A percentile compares a stretch with the other conserved stretches of the same genome.
Conservation (phyloP, 768 basidiomycete species). For the Clathrus columnatus region DNA sequence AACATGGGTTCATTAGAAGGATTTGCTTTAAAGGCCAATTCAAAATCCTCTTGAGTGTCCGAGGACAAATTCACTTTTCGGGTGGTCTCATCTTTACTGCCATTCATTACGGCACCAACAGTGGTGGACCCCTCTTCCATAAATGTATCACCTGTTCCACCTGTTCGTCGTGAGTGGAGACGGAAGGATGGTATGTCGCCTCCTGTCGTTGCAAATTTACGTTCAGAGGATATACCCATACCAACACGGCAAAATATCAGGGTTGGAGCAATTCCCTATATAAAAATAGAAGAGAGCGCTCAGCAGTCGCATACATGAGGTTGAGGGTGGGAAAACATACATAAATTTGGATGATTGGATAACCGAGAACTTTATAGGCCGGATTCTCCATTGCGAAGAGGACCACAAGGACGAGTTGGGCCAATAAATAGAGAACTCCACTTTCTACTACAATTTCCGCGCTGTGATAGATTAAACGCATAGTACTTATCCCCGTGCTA, state of each 20-base stretch:
- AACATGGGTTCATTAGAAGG: too few relatives aligned
- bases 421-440: conserved; percentile 30
- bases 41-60: too few relatives aligned
- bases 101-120: too few relatives aligned
- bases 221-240: conserved; percentile 11
- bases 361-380: conserved; percentile 29
- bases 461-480: conserved; percentile 12
- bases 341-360: conserved; percentile 32
- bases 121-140: too few relatives aligned
- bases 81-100: too few relatives aligned
- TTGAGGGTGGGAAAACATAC: conserved; percentile 26
- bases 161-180: too few relatives aligned
- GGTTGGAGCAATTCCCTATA: conserved; percentile 17
- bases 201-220: neutral
- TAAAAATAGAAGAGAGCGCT: neutral
- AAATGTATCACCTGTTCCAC: too few relatives aligned
- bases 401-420: conserved; percentile 33
- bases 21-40: too few relatives aligned
- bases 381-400: conserved; percentile 26
- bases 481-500: neutral
- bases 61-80: too few relatives aligned
- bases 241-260: conserved; percentile 16
- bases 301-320: neutral
- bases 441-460: conserved; percentile 32
- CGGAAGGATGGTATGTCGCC: neutral